These are phyloP conservation scores for Erysimum cheiranthoides DNA, from an alignment of 345 rosid genomes.

Conservation along the genomic window DNA sequence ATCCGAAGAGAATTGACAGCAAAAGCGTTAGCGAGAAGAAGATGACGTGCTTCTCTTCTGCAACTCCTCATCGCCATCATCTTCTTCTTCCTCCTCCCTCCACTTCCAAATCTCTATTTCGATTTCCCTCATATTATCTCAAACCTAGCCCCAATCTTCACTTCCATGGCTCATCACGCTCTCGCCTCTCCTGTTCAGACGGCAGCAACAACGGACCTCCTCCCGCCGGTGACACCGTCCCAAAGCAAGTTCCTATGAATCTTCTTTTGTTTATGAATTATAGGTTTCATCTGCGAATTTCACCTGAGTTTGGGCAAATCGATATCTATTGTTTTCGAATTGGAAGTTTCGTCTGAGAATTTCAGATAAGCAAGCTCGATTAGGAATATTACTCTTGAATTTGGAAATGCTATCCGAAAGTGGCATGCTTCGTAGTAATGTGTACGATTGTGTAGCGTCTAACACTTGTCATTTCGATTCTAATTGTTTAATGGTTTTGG, in stretches of 20 bases:
- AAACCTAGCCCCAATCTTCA: conserved; percentile 35
- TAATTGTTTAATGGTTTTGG: not conserved
- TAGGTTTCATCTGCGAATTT: conserved; percentile 3
- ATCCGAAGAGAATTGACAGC: conserved; percentile 20
- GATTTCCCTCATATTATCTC: conserved; percentile 37
- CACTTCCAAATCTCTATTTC: conserved; percentile 40
- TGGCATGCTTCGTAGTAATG: not conserved
- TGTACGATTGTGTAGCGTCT: not conserved
- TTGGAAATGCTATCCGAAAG: conserved; percentile 6
- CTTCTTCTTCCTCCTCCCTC: conserved; percentile 43
- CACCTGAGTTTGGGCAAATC: not conserved
- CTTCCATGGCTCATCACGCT: conserved; percentile 40
- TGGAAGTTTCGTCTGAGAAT: not conserved
- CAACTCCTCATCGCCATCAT: conserved; percentile 47
- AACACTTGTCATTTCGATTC: not conserved
- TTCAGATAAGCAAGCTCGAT: not conserved
- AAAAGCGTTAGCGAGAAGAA: conserved; percentile 14
- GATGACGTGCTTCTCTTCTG: conserved; percentile 38
- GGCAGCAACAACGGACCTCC: conserved; percentile 46
- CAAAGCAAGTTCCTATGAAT: conserved; percentile 52
- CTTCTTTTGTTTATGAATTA: not conserved
- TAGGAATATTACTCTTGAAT: conserved; percentile 27
- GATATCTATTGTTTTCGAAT: not conserved
- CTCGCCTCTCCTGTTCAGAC: conserved; percentile 49
- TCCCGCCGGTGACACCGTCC: conserved; percentile 55